Conservation (phyloP, 805 yeast species). For the Candida khao-thaluensis region DNA sequence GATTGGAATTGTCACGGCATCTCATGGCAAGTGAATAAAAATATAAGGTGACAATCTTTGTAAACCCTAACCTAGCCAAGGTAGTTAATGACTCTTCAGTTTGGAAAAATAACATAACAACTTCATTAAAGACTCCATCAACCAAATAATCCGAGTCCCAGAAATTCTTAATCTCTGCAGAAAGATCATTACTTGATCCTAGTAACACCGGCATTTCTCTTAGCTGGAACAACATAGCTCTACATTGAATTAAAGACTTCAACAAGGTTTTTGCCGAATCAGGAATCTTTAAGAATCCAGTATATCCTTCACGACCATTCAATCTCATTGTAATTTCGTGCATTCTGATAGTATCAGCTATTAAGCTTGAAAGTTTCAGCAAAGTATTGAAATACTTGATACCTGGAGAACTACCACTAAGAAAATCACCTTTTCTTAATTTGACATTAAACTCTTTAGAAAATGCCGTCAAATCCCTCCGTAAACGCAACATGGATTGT, state of each 20-base stretch:
- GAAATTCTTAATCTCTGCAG: slow-evolving; percentile 21
- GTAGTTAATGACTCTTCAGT: slow-evolving; percentile 45
- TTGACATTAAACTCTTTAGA: slow-evolving; percentile 18
- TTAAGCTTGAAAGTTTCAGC: slow-evolving; percentile 23
- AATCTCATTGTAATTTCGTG: slow-evolving; percentile 58
- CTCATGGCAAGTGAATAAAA: slow-evolving; percentile 21
- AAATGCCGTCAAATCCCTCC: slow-evolving; percentile 15
- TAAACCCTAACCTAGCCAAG: slow-evolving; percentile 29
- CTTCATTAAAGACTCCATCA: slow-evolving; percentile 39
- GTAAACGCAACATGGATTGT: slow-evolving; percentile 7
- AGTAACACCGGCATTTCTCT: slow-evolving; percentile 15
- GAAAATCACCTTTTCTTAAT: slow-evolving; percentile 12
- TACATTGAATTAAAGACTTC: slow-evolving; percentile 44
- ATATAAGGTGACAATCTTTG: slow-evolving; percentile 26
- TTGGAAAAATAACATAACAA: slow-evolving; percentile 40
- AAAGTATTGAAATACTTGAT: slow-evolving; percentile 19
- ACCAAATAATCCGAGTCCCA: slow-evolving; percentile 24
- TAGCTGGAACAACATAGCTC: slow-evolving; percentile 19
- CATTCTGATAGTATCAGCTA: slow-evolving; percentile 55
- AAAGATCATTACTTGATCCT: slow-evolving; percentile 10
- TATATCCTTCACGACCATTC: slow-evolving; percentile 30
- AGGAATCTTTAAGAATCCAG: slow-evolving; percentile 27
- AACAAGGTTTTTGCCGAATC: slow-evolving; percentile 31
- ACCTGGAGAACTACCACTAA: slow-evolving; percentile 9
- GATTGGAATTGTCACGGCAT: slow-evolving; percentile 1